Percentiles rank a stretch among this genome's conserved stretches.
Conservation (phyloP, 176 grass and related monocot genomes). For the Neostapfia colusana region DNA sequence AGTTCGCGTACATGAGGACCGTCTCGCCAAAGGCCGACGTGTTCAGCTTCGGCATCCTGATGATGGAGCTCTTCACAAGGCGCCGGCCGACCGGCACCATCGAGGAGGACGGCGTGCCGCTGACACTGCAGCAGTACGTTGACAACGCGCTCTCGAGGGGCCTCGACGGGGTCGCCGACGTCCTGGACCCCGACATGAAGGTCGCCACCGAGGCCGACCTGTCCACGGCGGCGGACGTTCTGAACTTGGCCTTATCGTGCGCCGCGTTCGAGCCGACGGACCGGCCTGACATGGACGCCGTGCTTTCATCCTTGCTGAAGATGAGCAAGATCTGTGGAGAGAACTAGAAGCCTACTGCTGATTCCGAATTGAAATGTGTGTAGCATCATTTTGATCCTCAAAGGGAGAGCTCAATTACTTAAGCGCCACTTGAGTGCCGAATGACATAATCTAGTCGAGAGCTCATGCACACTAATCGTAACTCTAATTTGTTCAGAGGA, state of each 20-base stretch:
- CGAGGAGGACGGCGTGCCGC: conserved; percentile 51
- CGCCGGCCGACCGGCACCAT: conserved; percentile 62
- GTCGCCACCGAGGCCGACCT: conserved; percentile 50
- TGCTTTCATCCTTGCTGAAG: conserved; percentile 62
- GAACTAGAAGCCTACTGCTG: not conserved
- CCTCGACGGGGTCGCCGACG: conserved; percentile 43
- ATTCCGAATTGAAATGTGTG: not conserved
- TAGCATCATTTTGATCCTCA: not conserved
- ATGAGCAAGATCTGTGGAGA: conserved; percentile 23
- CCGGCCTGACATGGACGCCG: conserved; percentile 70
- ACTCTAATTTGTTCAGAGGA: not conserved
- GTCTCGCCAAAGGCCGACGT: conserved; percentile 73
- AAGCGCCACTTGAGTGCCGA: not conserved
- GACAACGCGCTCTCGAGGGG: conserved; percentile 54
- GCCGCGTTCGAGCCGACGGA: conserved; percentile 58
- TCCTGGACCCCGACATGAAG: conserved; percentile 59
- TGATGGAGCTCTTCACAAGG: conserved; percentile 83
- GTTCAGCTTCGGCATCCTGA: conserved; percentile 83
- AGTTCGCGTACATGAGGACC: conserved; percentile 81
- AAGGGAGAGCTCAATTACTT: not conserved
- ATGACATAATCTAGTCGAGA: not conserved
- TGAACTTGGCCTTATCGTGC: conserved; percentile 60
- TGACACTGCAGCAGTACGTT: conserved; percentile 77
- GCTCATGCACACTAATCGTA: not conserved
- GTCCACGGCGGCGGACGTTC: conserved; percentile 45